A percentile compares a stretch with the other conserved stretches of the same genome.
Conservation (phyloP, 768 basidiomycete species). For the Fomitopsis serialis region DNA sequence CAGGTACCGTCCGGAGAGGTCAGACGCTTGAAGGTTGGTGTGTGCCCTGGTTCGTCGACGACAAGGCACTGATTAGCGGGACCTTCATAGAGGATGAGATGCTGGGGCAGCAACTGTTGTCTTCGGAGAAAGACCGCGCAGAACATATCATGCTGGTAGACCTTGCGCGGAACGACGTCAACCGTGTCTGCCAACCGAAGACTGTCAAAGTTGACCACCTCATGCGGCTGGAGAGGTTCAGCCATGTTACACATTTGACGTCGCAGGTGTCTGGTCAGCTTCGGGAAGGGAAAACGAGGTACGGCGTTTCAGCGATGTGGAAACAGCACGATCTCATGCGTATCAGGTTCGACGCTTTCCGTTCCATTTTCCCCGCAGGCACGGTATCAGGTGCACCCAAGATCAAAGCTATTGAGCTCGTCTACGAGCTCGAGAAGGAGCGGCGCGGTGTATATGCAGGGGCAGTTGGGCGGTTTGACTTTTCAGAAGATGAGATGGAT, state of each 20-base stretch:
- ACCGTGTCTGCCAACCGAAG: constrained; percentile 90
- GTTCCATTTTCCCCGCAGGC: constrained; percentile 97
- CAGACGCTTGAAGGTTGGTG: constrained; percentile 75
- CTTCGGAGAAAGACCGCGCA: constrained; percentile 92
- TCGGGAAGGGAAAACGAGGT: constrained; percentile 83
- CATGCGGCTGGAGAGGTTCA: constrained; percentile 92
- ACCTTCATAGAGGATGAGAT: constrained; percentile 76
- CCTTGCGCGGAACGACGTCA: constrained; percentile 96
- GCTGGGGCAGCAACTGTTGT: constrained; percentile 66
- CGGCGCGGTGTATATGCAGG: constrained; percentile 94
- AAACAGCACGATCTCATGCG: neutral
- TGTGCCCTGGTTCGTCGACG: neutral
- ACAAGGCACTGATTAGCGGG: neutral
- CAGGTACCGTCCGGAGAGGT: constrained; percentile 88
- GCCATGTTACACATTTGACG: constrained; percentile 96
- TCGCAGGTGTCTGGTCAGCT: constrained; percentile 89
- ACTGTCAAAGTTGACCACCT: constrained; percentile 96
- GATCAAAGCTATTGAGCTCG: constrained; percentile 95
- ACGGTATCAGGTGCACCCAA: constrained; percentile 99
- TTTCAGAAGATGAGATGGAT: constrained; percentile 92
- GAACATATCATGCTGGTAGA: constrained; percentile 99
- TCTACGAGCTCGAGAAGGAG: constrained; percentile 83
- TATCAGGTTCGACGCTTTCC: constrained; percentile 91
- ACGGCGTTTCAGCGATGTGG: constrained; percentile 2
- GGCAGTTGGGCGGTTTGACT: constrained; percentile 97